These are phyloP conservation scores for Pseudozyma thailandica DNA, from an alignment of 1,284 basidiomycete genomes.

Conservation along the genomic window DNA sequence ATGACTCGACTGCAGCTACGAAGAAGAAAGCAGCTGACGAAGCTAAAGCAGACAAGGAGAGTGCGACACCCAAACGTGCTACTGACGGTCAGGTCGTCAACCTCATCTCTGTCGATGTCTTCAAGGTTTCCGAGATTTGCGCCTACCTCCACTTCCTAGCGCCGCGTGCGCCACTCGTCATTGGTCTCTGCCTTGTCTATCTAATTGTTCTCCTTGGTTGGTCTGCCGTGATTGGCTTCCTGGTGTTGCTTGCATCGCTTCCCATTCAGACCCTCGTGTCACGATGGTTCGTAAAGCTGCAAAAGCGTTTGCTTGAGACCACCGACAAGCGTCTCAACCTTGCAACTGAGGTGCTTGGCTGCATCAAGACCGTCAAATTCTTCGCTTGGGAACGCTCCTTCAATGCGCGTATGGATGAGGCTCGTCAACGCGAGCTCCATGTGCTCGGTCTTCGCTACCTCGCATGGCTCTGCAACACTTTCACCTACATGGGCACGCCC, in stretches of 20 bases:
- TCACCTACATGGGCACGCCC: conserved; percentile 73
- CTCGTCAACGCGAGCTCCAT: conserved; percentile 70
- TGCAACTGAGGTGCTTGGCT: conserved; percentile 72
- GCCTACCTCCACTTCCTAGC: conserved; percentile 68
- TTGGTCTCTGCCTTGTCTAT: conserved; percentile 70
- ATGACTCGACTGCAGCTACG: conserved; percentile 27
- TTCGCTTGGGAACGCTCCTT: conserved; percentile 72
- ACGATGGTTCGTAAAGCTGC: conserved; percentile 70
- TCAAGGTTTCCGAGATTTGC: conserved; percentile 62
- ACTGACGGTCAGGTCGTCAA: conserved; percentile 72
- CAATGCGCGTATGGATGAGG: conserved; percentile 70
- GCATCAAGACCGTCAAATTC: conserved; percentile 74
- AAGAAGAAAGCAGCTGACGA: conserved; percentile 21
- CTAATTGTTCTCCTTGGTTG: conserved; percentile 72
- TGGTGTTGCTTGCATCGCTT: conserved; percentile 61
- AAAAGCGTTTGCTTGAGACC: conserved; percentile 70
- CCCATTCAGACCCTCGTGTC: conserved; percentile 68
- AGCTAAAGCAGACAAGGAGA: conserved; percentile 15
- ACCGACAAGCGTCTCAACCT: conserved; percentile 72
- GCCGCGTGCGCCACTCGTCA: conserved; percentile 71
- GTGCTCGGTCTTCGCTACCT: conserved; percentile 70
- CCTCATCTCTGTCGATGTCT: conserved; percentile 72
- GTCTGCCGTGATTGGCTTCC: conserved; percentile 69
- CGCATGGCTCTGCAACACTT: conserved; percentile 68
- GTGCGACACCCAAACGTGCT: conserved; percentile 55